Evolutionary conservation across 352 stramenopile genomes (phyloP), one percentile per base, ranked within the genome.

Genomic region (Poterioochromonas sp.): DNA sequence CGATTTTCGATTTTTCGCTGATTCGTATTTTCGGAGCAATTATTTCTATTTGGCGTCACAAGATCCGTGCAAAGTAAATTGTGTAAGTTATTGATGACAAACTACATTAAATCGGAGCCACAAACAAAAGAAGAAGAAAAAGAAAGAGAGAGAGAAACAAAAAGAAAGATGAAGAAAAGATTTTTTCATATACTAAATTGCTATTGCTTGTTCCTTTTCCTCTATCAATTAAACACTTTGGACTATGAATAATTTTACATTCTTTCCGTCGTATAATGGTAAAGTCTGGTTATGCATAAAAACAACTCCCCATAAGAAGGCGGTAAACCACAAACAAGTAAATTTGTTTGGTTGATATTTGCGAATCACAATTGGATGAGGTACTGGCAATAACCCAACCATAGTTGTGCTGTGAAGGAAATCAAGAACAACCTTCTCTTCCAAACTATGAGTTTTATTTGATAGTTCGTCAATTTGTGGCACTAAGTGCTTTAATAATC

Each of bases 341-440:
- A 97, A 98, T 84, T 98, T 90, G 85, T 98, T 98, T 77, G 96
- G 95, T 85, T 98, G 92, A 84, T 99, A 98, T 84, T 98, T 97
- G 74, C 94, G 87, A 82, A 98, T 98, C 32, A 98, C 93, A 83
- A 99, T 98, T 0, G 94, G 88, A 84, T 99, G 95, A 1, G 95
- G 95, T 40, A 98, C 89, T 34, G 87, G 87, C 58, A 98, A 82
- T 20, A 98, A 82, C n/a, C 95, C 95, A n/a, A 99, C 95, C 91
- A 99, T 96, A 0, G 95, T 98, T 0, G 95, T 97, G 79, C 94
- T 94, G 68, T 92, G 88, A 60, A 99, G 79, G 62, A 98, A 97
- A 77, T 95, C 91, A 51, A 99, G 84, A 80, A 99, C 94, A 88
- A 84, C 0, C 18, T 64, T 64, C 85, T 82, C 64, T 85, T 87